Base-by-base conservation (phyloP, 129 eudicot genomes). In the carrot (Daucus carota) region DNA sequence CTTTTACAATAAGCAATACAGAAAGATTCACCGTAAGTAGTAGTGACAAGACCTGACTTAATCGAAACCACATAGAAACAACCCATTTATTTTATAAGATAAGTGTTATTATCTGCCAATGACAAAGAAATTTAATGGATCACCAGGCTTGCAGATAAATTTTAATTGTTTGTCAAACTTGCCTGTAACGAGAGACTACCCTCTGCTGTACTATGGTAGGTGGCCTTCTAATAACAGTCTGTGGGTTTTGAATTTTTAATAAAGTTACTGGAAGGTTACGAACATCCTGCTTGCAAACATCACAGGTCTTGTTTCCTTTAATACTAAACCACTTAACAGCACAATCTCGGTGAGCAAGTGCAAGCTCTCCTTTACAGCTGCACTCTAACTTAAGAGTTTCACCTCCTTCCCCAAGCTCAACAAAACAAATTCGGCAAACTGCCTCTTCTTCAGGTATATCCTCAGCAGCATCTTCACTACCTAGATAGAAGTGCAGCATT, bases 331-430 rank as follows among this genome's bases (percentile, higher is more conserved):
- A 94, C 82, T 94, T 94, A 32, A 94, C 80, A 3, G 98, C 97
- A 82, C 98, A 94, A 76, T 87, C 98, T 77, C 89, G 73, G 83
- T 94, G 98, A 69, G 98, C 96, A 81, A 94, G 92, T 70, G 98
- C 98, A 80, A 94, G 98, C 86, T 91, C 98, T 48, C 98, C 98
- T 88, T 89, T 94, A 88, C 98, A 94, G 80, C 98, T 94, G 71
- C 98, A 94, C 83, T 91, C 97, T 93, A 94, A 76, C 80, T 91
- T 94, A 14, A 94, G 84, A 31, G 98, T 89, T 77, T 91, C 98
- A 72, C 97, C 93, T 26, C 88, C 98, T 89, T 91, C 97, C 16
- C 93, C 85, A 75, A 94, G 90, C 80, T 94, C 98, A 13, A 91
- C 76, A 1, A 94, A 87, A 85, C 98, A 94, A 70, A 94, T 94